phyloP scores from a whole-genome alignment of 2,329 filamentous ascomycete species.

The Rachicladosporium sp. region DNA sequence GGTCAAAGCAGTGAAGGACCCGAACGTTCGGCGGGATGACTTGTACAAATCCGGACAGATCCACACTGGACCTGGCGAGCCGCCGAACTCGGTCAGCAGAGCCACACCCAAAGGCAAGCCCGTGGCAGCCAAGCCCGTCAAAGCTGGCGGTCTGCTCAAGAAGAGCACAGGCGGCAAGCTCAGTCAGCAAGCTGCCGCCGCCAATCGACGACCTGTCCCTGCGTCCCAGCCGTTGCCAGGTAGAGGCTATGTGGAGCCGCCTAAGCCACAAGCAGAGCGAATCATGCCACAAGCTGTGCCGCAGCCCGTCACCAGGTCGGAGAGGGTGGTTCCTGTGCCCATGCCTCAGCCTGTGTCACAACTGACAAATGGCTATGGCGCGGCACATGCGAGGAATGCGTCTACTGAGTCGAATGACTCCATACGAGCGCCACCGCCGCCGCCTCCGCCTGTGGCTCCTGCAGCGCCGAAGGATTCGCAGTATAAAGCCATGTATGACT shows the following conservation, averaged over 20 bases:
- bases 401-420: conserved; percentile 26
- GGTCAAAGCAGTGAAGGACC: conserved; percentile 85
- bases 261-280: conserved; percentile 13
- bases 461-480: conserved; percentile 55
- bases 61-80: conserved; percentile 74
- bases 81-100: conserved; percentile 66
- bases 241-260: conserved; percentile 5
- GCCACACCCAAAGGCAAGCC: conserved; percentile 82
- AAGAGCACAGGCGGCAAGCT: conserved; percentile 59
- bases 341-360: no score
- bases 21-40: conserved; percentile 58
- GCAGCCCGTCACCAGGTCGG: conserved; percentile 40
- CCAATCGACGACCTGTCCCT: conserved; percentile 35
- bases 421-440: conserved; percentile 42
- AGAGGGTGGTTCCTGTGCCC: conserved; percentile 13
- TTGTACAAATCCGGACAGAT: conserved; percentile 89
- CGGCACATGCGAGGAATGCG: conserved; percentile 16
- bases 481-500: conserved; percentile 88
- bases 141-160: conserved; percentile 77
- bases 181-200: conserved; percentile 35
- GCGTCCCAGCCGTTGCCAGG: conserved; percentile 28
- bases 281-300: conserved; percentile 21
- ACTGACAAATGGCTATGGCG: conserved; percentile 9
- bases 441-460: conserved; percentile 53
- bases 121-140: conserved; percentile 79